phyloP scores from a whole-genome alignment of 768 basidiomycete genomes.

The Lyophyllum decastes region DNA sequence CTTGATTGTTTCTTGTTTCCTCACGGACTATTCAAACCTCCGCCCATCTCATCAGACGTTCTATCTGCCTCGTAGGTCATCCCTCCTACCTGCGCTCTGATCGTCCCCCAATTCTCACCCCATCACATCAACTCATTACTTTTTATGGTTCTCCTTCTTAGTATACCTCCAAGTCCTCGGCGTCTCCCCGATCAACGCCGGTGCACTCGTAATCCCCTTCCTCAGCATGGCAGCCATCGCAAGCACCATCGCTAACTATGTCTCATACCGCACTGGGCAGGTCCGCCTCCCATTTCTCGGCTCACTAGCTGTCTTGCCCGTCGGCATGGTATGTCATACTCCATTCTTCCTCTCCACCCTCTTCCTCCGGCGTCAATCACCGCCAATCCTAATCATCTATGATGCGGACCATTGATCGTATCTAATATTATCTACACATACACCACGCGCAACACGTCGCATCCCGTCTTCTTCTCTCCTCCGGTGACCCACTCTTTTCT shows the following conservation, averaged over 20 bases:
- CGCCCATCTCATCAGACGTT: slow-evolving; percentile 16
- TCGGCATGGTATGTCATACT: slow-evolving; percentile 19
- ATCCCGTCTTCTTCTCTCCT: neutral
- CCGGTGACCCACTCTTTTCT: neutral
- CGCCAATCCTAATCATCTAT: neutral
- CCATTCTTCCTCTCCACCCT: neutral
- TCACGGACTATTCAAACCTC: neutral
- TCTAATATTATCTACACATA: too few species aligned
- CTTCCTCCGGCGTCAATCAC: neutral
- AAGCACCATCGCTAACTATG: slow-evolving; percentile 17
- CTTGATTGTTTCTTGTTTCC: neutral
- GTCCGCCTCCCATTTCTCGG: slow-evolving; percentile 12
- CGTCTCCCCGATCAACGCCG: slow-evolving; percentile 18
- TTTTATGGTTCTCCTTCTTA: neutral
- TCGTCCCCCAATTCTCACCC: neutral
- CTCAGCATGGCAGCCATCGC: slow-evolving; percentile 19
- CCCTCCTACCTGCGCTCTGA: neutral
- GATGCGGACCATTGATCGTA: too few species aligned
- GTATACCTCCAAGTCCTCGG: slow-evolving; percentile 26
- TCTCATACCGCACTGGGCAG: slow-evolving; percentile 15
- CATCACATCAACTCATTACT: neutral
- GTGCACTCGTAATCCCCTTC: slow-evolving; percentile 24
- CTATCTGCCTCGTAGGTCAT: slow-evolving; percentile 22
- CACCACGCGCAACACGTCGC: too few species aligned
- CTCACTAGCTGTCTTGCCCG: slow-evolving; percentile 18